Percentiles rank a stretch among this genome's conserved stretches.
Conservation (phyloP, 1,284 basidiomycete genomes). For the Kalmanozyma brasiliensis region DNA sequence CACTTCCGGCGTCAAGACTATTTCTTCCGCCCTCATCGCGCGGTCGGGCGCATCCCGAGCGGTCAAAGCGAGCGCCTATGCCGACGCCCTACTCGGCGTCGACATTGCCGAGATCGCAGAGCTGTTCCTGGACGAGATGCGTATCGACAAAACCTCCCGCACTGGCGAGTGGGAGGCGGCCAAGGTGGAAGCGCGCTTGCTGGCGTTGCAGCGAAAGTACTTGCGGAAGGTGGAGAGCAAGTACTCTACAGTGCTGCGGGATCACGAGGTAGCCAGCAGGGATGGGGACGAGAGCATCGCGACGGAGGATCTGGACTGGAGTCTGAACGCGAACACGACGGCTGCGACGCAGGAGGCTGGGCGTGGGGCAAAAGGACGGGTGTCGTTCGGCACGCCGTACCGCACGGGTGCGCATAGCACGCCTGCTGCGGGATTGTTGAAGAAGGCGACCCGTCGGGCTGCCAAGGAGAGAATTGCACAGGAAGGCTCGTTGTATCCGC, state of each 20-base stretch:
- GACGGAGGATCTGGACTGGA: constrained; percentile 45
- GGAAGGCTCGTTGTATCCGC: constrained; percentile 20
- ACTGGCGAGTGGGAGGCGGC: constrained; percentile 21
- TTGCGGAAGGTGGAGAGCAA: constrained; percentile 21
- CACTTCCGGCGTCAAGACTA: constrained; percentile 18
- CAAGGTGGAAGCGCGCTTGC: constrained; percentile 28
- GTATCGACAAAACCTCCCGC: background rate
- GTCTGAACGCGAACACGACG: constrained; percentile 18
- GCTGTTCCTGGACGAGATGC: constrained; percentile 24
- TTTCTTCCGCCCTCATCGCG: constrained; percentile 8
- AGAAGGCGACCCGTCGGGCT: constrained; percentile 16
- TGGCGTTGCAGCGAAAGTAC: constrained; percentile 42
- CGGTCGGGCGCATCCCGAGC: background rate
- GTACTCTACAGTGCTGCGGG: constrained; percentile 14
- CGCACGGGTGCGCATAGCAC: constrained; percentile 45
- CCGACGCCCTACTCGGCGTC: constrained; percentile 19
- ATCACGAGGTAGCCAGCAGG: background rate
- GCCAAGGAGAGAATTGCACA: background rate
- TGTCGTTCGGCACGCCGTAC: constrained; percentile 47
- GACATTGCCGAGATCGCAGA: constrained; percentile 6
- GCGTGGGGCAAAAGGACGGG: constrained; percentile 12
- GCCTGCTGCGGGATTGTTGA: constrained; percentile 24
- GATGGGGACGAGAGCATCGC: constrained; percentile 14
- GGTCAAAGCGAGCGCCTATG: constrained; percentile 7
- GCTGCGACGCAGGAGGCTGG: background rate